Base-by-base conservation (phyloP, 2,329 filamentous ascomycete genomes). In the Metarhizium guizhouense region DNA sequence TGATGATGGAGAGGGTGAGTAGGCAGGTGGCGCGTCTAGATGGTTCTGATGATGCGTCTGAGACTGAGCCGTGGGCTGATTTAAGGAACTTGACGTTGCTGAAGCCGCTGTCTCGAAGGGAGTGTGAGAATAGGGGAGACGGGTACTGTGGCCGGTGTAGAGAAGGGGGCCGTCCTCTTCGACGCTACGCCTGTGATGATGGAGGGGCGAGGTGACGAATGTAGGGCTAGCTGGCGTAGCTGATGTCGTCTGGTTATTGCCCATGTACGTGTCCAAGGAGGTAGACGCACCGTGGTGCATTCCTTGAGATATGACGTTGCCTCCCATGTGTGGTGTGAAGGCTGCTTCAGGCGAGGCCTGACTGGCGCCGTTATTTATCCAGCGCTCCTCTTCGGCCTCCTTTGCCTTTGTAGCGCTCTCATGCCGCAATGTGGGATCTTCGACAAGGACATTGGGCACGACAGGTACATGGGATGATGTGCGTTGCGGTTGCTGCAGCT, bases 11-110 rank as follows among this genome's bases (percentile, higher is more conserved):
- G 71, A 74, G 7, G 76, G 76, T 2, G 74, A 76, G 63, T 80
- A 81, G 10, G 78, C 78, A 6, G 78, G 78, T 10, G 78, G 78
- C 6, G 77, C 76, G 55, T 77, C 75, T 45, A 61, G 57, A 30
- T 57, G 57, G n/a, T 59, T 60, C 16, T 65, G 62, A 50, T 59
- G 59, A 52, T 53, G 56, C 29, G 58, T 49, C 53, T 25, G 51
- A n/a, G 51, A 51, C 25, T 32, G 43, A 32, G 18, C 11, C 18
- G 6, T 40, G 18, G 47, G 16, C 25, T 47, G 30, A 25, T 55
- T 52, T 18, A 52, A 36, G 18, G 54, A 34, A 47, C 25, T 47
- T 38, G 40, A 40, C 25, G 40, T 18, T 47, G 42, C 48, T 43
- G 11, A 47, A 45, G 38, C 10, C 34, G n/a, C 16, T 32, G 53